phyloP scores from a whole-genome alignment of 495 filamentous ascomycete genomes.

The Aspergillus mulundensis region DNA sequence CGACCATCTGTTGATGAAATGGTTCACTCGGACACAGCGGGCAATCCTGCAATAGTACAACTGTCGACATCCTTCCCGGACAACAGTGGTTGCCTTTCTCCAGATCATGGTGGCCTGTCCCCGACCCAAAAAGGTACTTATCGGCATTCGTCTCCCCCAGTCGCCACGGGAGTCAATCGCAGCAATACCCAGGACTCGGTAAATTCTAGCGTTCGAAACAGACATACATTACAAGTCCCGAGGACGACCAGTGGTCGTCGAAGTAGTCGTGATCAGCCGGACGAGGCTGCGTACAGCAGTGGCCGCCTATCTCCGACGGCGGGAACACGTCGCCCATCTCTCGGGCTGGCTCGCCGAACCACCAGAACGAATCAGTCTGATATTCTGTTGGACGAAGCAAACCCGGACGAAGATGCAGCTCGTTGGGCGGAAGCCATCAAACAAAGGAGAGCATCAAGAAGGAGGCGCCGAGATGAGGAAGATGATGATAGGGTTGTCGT shows the following conservation, averaged over 20 bases:
- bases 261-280: conserved; percentile 52
- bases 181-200: conserved; percentile 27
- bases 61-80: conserved; percentile 35
- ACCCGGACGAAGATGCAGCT: conserved; percentile 82
- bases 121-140: conserved; percentile 47
- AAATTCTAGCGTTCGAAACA: conserved; percentile 61
- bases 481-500: conserved; percentile 92
- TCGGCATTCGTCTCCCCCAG: conserved; percentile 72
- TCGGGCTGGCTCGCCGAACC: conserved; percentile 71
- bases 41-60: conserved; percentile 26
- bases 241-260: conserved; percentile 49
- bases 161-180: conserved; percentile 44
- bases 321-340: conserved; percentile 68
- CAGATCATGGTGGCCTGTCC: conserved; percentile 38
- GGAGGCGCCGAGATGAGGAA: conserved; percentile 77
- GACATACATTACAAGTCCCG: conserved; percentile 87
- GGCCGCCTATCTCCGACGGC: conserved; percentile 83
- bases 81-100: conserved; percentile 35
- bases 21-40: conserved; percentile 24
- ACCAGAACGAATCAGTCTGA: conserved; percentile 86
- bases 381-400: conserved; percentile 72
- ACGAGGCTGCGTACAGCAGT: conserved; percentile 63
- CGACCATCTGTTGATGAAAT: conserved; percentile 35
- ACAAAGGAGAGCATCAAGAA: conserved; percentile 80
- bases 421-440: conserved; percentile 90